phyloP scores from a whole-genome alignment of 371 early-diverging fungal genomes.

The Lichtheimia ramosa region DNA sequence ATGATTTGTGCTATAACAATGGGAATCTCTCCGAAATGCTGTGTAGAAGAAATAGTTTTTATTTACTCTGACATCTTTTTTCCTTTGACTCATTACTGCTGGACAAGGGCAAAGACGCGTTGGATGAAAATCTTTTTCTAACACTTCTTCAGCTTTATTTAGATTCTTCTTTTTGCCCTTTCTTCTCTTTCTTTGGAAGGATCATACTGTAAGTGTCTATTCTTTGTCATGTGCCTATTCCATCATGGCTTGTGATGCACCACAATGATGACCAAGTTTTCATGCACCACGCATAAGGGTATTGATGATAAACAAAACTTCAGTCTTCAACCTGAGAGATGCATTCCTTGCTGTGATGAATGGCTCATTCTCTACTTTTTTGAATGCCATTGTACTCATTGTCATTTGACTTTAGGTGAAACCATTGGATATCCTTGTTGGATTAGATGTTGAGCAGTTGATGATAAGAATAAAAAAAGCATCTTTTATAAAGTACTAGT shows the following conservation, averaged over 20 bases:
- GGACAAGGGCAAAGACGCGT: not conserved
- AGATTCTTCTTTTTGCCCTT: not conserved
- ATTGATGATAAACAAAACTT: not conserved
- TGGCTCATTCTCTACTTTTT: not conserved
- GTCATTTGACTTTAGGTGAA: not conserved
- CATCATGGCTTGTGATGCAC: not conserved
- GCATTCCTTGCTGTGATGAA: not conserved
- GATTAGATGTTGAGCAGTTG: not conserved
- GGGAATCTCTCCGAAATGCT: not conserved
- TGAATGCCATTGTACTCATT: not conserved
- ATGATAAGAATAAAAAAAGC: not conserved
- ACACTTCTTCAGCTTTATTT: not conserved
- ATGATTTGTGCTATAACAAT: conserved; percentile 1
- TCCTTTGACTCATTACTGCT: not conserved
- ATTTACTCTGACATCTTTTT: not conserved
- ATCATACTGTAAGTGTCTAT: not conserved
- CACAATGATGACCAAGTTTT: not conserved
- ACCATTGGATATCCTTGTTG: too few species aligned
- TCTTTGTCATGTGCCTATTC: not conserved
- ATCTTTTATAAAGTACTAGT: not conserved
- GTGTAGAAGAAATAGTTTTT: conserved; percentile 1
- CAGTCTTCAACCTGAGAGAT: not conserved
- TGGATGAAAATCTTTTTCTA: not conserved
- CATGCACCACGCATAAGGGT: conserved; percentile 4
- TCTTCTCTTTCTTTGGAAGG: not conserved